A percentile compares a stretch with the other conserved stretches of the same genome.
Conservation (phyloP, 352 stramenopile species). For the Globisporangium sylvaticum region DNA sequence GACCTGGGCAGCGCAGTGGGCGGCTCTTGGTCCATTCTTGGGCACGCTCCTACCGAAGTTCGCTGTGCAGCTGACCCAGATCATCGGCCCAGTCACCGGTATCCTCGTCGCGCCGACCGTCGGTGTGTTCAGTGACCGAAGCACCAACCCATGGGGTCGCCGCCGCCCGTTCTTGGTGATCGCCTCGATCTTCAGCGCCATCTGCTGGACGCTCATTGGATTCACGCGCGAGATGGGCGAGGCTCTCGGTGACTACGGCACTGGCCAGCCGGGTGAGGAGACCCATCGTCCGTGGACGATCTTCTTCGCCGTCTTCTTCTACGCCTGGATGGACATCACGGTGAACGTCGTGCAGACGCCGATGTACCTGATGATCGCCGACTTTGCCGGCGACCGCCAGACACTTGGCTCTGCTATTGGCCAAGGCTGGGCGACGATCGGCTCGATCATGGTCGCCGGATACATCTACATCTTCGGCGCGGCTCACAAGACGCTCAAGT, state of each 20-base stretch:
- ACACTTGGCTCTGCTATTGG: conserved; percentile 24
- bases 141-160: conserved; percentile 16
- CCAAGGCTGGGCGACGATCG: conserved; percentile 23
- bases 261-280: too few relatives aligned
- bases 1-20: conserved; percentile 15
- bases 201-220: conserved; percentile 29
- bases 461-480: conserved; percentile 33
- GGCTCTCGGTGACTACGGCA: background rate
- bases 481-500: conserved; percentile 20
- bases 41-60: conserved; percentile 19
- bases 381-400: conserved; percentile 22
- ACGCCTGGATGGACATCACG: too few relatives aligned
- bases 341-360: too few relatives aligned
- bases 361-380: too few relatives aligned
- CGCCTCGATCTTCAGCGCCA: conserved; percentile 13
- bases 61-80: conserved; percentile 22
- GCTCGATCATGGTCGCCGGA: conserved; percentile 25
- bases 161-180: conserved; percentile 22
- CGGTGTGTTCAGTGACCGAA: conserved; percentile 19
- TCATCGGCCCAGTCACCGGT: conserved; percentile 23
- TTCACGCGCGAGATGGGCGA: conserved; percentile 22
- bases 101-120: conserved; percentile 18
- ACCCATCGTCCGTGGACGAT: too few relatives aligned
- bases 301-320: too few relatives aligned
- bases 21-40: conserved; percentile 25